phyloP scores from a whole-genome alignment of 768 basidiomycete species.

The Lactifluus echinatus region DNA sequence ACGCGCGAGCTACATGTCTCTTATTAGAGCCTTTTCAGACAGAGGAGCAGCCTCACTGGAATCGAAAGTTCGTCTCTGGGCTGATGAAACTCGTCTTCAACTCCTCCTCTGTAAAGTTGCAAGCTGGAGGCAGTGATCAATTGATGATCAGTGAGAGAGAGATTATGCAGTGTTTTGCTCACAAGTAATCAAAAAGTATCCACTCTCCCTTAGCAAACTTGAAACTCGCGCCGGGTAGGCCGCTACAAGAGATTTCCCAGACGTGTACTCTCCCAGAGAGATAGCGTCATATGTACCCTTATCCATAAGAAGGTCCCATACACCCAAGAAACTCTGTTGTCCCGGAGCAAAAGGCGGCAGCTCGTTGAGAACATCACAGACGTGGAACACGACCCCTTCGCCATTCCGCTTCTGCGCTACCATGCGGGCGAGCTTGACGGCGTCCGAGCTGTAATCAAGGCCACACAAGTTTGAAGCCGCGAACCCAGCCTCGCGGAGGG shows the following conservation, averaged over 20 bases:
- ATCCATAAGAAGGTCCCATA: slow-evolving; percentile 73
- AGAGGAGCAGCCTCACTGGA: slow-evolving; percentile 46
- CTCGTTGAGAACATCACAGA: slow-evolving; percentile 57
- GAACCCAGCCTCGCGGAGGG: slow-evolving; percentile 62
- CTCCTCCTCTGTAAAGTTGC: slow-evolving; percentile 81
- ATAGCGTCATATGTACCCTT: slow-evolving; percentile 91
- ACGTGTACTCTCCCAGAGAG: slow-evolving; percentile 51
- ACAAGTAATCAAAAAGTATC: slow-evolving; percentile 77
- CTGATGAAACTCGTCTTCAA: slow-evolving; percentile 45
- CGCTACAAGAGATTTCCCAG: slow-evolving; percentile 44
- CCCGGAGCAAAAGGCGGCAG: slow-evolving; percentile 33
- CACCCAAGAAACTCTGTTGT: slow-evolving; percentile 20
- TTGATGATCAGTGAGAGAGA: not conserved
- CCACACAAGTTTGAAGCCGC: slow-evolving; percentile 43
- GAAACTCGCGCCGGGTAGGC: slow-evolving; percentile 52
- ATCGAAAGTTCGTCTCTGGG: slow-evolving; percentile 41
- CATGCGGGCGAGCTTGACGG: slow-evolving; percentile 51
- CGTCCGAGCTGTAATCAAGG: slow-evolving; percentile 70
- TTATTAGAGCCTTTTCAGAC: not conserved
- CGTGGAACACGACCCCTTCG: slow-evolving; percentile 42
- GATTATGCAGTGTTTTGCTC: slow-evolving; percentile 23
- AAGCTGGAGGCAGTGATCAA: slow-evolving; percentile 31
- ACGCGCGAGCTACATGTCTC: slow-evolving; percentile 52
- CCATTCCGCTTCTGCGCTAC: slow-evolving; percentile 41
- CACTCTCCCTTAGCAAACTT: slow-evolving; percentile 53